Conservation (phyloP, 2,329 filamentous ascomycete species). For the Clonostachys solani region DNA sequence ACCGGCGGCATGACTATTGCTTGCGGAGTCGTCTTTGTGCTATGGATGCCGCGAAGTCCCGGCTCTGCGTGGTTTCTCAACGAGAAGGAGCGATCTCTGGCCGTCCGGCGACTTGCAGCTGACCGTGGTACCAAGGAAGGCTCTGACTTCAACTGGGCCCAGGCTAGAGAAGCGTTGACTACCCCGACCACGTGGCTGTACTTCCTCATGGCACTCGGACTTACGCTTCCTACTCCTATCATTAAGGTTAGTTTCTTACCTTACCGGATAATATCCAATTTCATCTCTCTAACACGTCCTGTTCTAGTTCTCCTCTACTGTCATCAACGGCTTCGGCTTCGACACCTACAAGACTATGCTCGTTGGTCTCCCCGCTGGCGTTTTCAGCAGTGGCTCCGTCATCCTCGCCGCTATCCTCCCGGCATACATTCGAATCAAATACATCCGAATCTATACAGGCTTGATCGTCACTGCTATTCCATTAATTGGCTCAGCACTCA, state of each 20-base stretch:
- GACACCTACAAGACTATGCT: conserved; percentile 3
- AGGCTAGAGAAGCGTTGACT: conserved; percentile 19
- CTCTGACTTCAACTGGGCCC: conserved; percentile 33
- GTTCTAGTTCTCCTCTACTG: conserved; percentile 1
- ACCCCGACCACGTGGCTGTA: too few species aligned
- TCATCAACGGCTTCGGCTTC: conserved; percentile 8
- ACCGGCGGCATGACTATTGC: conserved; percentile 38
- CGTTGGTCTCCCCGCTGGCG: conserved; percentile 4
- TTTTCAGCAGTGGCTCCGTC: not conserved
- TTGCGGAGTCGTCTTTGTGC: conserved; percentile 36
- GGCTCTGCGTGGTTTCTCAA: conserved; percentile 44
- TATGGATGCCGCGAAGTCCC: conserved; percentile 40
- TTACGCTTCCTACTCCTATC: too few species aligned
- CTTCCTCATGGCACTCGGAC: too few species aligned
- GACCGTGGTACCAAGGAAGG: conserved; percentile 26
- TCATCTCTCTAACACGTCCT: not conserved
- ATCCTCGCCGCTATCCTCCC: conserved; percentile 11
- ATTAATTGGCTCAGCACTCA: conserved; percentile 35
- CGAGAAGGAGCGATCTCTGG: conserved; percentile 28
- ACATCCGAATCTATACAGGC: too few species aligned
- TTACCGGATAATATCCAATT: not conserved
- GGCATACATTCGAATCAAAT: conserved; percentile 5
- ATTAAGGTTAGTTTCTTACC: too few species aligned
- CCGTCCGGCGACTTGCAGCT: conserved; percentile 22
- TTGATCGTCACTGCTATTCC: conserved; percentile 12